Conservation (phyloP, 805 yeast genomes). For the Monosporozyma aerobia region DNA sequence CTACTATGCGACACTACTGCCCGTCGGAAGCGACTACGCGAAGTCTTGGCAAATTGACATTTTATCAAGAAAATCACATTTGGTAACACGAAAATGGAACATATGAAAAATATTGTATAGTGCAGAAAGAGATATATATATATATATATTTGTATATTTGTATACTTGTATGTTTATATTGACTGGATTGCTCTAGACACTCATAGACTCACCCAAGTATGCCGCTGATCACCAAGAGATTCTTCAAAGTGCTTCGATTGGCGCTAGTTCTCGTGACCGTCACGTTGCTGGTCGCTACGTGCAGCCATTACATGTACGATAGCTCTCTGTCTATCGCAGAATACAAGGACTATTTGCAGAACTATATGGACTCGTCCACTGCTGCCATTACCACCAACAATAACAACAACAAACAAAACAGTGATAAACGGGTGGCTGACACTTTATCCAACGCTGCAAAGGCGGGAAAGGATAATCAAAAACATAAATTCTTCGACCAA, state of each 20-base stretch:
- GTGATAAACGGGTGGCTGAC: background rate
- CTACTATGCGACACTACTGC: too few relatives aligned
- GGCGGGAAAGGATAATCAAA: background rate
- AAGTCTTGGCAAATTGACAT: too few relatives aligned
- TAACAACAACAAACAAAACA: background rate
- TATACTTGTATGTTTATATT: too few relatives aligned
- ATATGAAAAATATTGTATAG: too few relatives aligned
- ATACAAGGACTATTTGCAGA: slow-evolving; percentile 11
- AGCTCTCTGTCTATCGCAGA: slow-evolving; percentile 11
- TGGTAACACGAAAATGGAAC: too few relatives aligned
- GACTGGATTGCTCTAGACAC: too few relatives aligned
- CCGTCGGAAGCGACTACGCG: too few relatives aligned
- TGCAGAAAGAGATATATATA: too few relatives aligned
- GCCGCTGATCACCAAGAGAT: background rate
- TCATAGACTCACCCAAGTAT: background rate
- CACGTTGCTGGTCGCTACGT: slow-evolving; percentile 9
- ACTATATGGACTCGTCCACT: slow-evolving; percentile 4
- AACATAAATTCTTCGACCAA: slow-evolving; percentile 17
- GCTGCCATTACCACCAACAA: background rate
- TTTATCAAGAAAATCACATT: too few relatives aligned
- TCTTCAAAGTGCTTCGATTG: slow-evolving; percentile 6
- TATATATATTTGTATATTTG: too few relatives aligned
- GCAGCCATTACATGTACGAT: slow-evolving; percentile 8
- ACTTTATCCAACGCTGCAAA: background rate
- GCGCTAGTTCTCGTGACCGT: slow-evolving; percentile 6